Base-by-base conservation (phyloP, 2,329 filamentous ascomycete species). In the Fusarium nodosum region DNA sequence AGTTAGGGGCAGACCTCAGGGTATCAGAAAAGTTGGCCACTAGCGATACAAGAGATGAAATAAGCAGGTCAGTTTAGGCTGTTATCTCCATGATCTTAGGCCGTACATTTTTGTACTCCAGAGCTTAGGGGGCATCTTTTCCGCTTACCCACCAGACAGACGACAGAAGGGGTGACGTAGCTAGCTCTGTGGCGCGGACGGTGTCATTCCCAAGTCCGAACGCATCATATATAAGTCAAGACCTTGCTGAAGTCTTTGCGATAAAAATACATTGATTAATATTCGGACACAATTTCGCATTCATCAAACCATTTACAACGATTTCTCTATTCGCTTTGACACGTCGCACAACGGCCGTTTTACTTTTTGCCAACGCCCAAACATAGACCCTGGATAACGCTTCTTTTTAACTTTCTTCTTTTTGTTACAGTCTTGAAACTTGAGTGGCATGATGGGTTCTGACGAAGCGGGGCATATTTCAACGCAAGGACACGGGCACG, bases 361-460 rank as follows among this genome's bases (percentile, higher is more conserved):
- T 50, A 54, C 26, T 30, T 60, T 38, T 26, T 36, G 46, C 22
- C 16, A 24, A 46, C 46, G 61, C 60, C 18, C 9, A 28, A 24
- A 24, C 30, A 34, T 34, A 20, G n/a, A 11, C 36, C 22, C 15
- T 26, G 16, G 22, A 28, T 26, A 22, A 44, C 24, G n/a, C 20
- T 46, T 30, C 24, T 44, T 44, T 44, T 44, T 42, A 5, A 26
- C 41, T 42, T 42, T 28, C 18, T 66, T 39, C n/a, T 56, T 48
- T 47, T 39, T 68, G 47, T 36, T 60, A 59, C 55, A 61, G 26
- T 42, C 58, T 71, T 71, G 68, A 66, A 71, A 71, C 68, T 38
- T 45, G 61, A 62, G 64, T 72, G 68, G 70, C 69, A 73, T 48
- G 70, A 73, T 72, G 70, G 56, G 60, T n/a, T 71, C 62, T 38